Evolutionary conservation across 2,329 filamentous ascomycete species (phyloP), one percentile per base, ranked within the genome.

Genomic region (Penicillium sp.): DNA sequence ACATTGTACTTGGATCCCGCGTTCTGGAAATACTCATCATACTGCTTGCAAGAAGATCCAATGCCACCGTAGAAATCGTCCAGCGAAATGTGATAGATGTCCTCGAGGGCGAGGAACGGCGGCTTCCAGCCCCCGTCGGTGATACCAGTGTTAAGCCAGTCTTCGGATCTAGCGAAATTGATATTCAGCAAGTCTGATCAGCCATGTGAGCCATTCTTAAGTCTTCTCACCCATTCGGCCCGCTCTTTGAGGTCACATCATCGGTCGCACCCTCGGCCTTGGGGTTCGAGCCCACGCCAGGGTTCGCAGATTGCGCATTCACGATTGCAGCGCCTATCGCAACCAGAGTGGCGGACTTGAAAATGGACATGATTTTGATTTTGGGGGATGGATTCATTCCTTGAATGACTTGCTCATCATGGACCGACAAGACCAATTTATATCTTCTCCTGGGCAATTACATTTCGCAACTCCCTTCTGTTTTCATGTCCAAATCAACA

Each of bases 1-100:
- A 74, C 67, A 54, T 60, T 56, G 63, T 72, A 70, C 48, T 69
- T 66, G 9, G 59, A 51, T 14, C 64, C 68, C 1, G 69, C 64
- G 40, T 47, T 61, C 47, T 69, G 65, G 62, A 75, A 74, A 58
- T 68, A 68, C 16, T 54, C 19, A 60, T 74, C 69, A 56, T 73
- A 74, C 57, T 73, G 63, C 28, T 57, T 28, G 54, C 61, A 64
- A 21, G 58, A 2, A 10, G 52, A 54, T 21, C 61, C 61, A 8
- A 61, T 55, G 18, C 52, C 54, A 23, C 21, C 40, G 39, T 63
- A 64, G 39, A 60, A 64, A 16, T 59, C 51, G 18, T 60, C 43
- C 4, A 62, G 45, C 36, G 52, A 42, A 24, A 64, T 54, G 46
- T 55, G 60, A 43, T 59, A 48, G 33, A 64, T 33, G 39, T 61